These are phyloP conservation scores for Aristolochia californica DNA, from an alignment of 164 flowering plant species.

Conservation along the genomic window DNA sequence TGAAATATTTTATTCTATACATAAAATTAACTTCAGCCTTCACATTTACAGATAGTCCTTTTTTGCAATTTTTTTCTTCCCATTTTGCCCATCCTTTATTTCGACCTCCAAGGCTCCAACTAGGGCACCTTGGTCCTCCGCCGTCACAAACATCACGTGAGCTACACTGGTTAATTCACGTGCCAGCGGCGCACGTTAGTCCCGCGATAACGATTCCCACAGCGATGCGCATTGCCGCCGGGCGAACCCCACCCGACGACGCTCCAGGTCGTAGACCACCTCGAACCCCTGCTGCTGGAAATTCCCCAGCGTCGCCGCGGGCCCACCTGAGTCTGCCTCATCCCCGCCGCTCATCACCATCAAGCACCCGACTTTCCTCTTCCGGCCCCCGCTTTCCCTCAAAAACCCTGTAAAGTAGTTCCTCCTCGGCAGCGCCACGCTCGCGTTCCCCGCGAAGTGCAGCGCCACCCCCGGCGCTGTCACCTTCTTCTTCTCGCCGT, in stretches of 20 bases:
- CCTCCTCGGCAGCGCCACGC: slow-evolving; percentile 58
- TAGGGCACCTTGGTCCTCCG: no score
- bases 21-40: no score
- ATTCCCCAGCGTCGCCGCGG: slow-evolving; percentile 70
- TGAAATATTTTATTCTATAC: no score
- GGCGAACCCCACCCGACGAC: slow-evolving; percentile 62
- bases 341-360: slow-evolving; percentile 89
- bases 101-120: no score
- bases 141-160: no score
- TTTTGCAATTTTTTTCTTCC: no score
- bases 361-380: slow-evolving; percentile 63
- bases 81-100: no score
- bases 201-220: slow-evolving; percentile 36
- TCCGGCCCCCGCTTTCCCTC: slow-evolving; percentile 22
- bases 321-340: slow-evolving; percentile 48
- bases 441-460: slow-evolving; percentile 61
- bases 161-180: neutral
- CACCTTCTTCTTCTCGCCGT: slow-evolving; percentile 3
- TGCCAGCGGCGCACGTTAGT: slow-evolving; percentile 5
- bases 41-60: no score
- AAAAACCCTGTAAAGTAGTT: slow-evolving; percentile 61
- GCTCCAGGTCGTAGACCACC: slow-evolving; percentile 81
- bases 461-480: slow-evolving; percentile 44
- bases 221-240: slow-evolving; percentile 52
- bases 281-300: slow-evolving; percentile 95